Evolutionary conservation across 495 filamentous ascomycete genomes (phyloP).

Genomic region (Paragyromitra xinjiangensis): DNA sequence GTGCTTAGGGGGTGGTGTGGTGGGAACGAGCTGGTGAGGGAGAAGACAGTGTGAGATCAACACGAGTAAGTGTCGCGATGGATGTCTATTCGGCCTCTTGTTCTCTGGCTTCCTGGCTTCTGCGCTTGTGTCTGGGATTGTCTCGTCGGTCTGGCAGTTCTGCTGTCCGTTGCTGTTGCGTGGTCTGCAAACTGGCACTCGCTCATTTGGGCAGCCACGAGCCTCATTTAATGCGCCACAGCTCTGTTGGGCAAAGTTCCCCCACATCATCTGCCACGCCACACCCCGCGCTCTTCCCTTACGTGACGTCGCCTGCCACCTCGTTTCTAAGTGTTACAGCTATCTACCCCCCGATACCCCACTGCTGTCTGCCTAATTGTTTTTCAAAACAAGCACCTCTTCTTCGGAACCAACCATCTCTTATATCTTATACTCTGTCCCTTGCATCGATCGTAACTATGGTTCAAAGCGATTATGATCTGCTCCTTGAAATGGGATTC

Average conservation of each 20-base stretch:
- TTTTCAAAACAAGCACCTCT: conserved; percentile 17
- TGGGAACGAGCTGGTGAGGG: conserved; percentile 40
- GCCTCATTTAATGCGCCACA: conserved; percentile 41
- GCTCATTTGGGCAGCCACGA: conserved; percentile 52
- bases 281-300: conserved; percentile 37
- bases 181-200: conserved; percentile 48
- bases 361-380: conserved; percentile 13
- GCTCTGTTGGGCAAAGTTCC: conserved; percentile 14
- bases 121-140: conserved; percentile 38
- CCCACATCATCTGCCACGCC: conserved; percentile 34
- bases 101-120: conserved; percentile 43
- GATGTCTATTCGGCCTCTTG: conserved; percentile 39
- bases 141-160: conserved; percentile 34
- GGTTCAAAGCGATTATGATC: conserved; percentile 65
- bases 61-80: conserved; percentile 46
- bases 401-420: conserved; percentile 28
- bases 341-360: conserved; percentile 10
- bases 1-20: conserved; percentile 42
- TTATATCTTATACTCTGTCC: conserved; percentile 20
- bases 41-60: conserved; percentile 32
- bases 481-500: conserved; percentile 94
- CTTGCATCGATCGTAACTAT: conserved; percentile 50
- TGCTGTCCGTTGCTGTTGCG: conserved; percentile 45
- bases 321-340: conserved; percentile 33
- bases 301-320: conserved; percentile 48